A percentile compares a stretch with the other conserved stretches of the same genome.
phyloP scores from a whole-genome alignment of 1,284 basidiomycete genomes.

The Sanghuangporus baumii region DNA sequence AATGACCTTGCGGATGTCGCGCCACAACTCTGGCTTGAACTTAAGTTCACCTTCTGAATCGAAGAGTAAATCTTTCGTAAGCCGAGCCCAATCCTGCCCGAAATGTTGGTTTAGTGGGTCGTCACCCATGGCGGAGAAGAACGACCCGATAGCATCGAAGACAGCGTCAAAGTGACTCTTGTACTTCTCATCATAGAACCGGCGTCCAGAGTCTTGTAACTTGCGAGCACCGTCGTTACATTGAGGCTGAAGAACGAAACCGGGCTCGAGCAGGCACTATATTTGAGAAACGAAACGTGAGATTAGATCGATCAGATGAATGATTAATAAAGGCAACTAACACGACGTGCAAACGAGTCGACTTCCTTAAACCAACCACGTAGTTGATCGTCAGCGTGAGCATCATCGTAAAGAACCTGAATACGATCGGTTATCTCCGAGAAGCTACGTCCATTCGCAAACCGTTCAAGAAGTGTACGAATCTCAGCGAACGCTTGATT shows the following conservation, averaged over 20 bases:
- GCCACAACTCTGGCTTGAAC: conserved; percentile 70
- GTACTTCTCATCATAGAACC: conserved; percentile 85
- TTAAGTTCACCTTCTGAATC: conserved; percentile 74
- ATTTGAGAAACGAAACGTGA: neutral
- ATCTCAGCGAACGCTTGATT: conserved; percentile 37
- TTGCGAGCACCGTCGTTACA: conserved; percentile 59
- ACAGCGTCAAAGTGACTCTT: conserved; percentile 78
- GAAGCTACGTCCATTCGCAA: conserved; percentile 48
- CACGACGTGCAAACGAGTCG: conserved; percentile 36
- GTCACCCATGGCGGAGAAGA: conserved; percentile 80
- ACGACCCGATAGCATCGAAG: conserved; percentile 64
- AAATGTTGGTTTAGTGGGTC: conserved; percentile 82
- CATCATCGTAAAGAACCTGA: conserved; percentile 48
- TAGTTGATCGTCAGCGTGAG: conserved; percentile 47
- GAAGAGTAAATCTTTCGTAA: conserved; percentile 80
- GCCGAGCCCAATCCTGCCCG: conserved; percentile 73
- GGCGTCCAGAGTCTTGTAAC: conserved; percentile 64
- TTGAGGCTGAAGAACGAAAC: conserved; percentile 81
- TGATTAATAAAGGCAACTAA: neutral
- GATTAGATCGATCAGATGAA: neutral
- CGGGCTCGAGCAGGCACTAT: conserved; percentile 67
- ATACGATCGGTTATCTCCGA: conserved; percentile 44
- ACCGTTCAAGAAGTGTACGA: conserved; percentile 51
- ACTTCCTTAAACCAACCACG: conserved; percentile 44
- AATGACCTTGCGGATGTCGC: conserved; percentile 42